Base-by-base conservation (phyloP, 2,329 filamentous ascomycete genomes). In the Fonsecaea monophora region DNA sequence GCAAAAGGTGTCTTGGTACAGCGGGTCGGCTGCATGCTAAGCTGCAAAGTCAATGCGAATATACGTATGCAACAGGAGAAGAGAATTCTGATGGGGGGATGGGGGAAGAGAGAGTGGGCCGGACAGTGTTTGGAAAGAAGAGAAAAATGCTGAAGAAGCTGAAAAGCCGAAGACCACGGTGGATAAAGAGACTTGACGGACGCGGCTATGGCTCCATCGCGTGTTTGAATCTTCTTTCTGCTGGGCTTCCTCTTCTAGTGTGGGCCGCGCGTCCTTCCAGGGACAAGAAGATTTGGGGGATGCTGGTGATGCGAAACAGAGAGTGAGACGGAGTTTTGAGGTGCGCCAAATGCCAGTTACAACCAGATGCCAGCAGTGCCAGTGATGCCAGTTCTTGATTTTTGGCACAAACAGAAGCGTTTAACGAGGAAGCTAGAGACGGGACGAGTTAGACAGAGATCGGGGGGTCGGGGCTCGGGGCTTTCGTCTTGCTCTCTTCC, bases 1-100 rank as follows among this genome's bases (percentile, higher is more conserved):
- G 68, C 65, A 67, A 63, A 62, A 10, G 35, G 35, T 53, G 60
- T 37, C 53, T 56, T 58, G 45, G 54, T 38, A 40, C 50, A 50
- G 60, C 63, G 67, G 67, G 53, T 65, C 63, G 60, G 60, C 48
- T 66, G 63, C 64, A 66, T 59, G 63, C 62, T 66, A 68, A 68
- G 67, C 67, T 64, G 48, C 25, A 8, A 50, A 40, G 4, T n/a
- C 55, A 34, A 56, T 40, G 45, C 30, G 37, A 57, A 32, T 38
- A 50, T 48, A 35, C 53, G 32, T 58, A 53, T 35, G 38, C 15
- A 61, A 55, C 42, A 53, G 53, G 56, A 61, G 25, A 40, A 53
- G 45, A 25, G 18, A 50, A 8, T 50, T 50, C 18, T 50, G 45
- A 25, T 50, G 18, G 45, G 45, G 42, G 42, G n/a, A 48, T 21